Conservation (phyloP, 768 basidiomycete species). For the Russula sp. region DNA sequence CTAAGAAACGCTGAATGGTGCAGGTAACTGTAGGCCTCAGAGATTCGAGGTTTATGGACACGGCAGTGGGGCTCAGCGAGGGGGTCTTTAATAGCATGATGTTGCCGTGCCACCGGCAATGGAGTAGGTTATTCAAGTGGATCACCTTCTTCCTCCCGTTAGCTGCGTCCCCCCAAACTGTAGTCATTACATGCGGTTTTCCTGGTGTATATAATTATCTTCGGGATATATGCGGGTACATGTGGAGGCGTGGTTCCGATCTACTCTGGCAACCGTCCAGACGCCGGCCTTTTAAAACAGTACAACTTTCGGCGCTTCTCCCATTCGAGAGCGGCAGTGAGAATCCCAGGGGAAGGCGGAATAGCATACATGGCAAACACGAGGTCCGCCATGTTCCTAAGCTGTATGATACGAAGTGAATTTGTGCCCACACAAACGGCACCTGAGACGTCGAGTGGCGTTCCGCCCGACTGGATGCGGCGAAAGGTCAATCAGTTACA, state of each 20-base stretch:
- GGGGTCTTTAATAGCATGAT: neutral
- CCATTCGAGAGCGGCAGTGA: constrained; percentile 1
- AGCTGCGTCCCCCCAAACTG: too few relatives aligned
- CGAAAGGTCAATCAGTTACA: neutral
- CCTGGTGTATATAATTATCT: neutral
- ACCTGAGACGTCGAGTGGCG: constrained; percentile 12
- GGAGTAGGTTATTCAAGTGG: too few relatives aligned
- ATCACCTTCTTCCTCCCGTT: too few relatives aligned
- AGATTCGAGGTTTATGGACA: neutral
- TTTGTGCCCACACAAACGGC: constrained; percentile 15
- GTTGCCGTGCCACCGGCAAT: too few relatives aligned
- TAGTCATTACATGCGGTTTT: neutral
- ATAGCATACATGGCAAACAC: constrained; percentile 15
- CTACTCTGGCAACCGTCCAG: neutral
- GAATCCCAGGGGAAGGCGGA: constrained; percentile 1
- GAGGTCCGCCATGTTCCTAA: constrained; percentile 9
- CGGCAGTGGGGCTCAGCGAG: neutral
- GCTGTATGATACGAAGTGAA: constrained; percentile 12
- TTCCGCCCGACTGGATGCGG: neutral
- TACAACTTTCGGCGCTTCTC: constrained; percentile 3
- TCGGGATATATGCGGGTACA: neutral
- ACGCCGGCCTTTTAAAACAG: neutral
- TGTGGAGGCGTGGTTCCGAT: neutral
- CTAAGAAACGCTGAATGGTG: neutral
- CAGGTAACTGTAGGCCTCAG: neutral